phyloP scores from a whole-genome alignment of 768 basidiomycete species.

The Thelephora aurantiotincta region DNA sequence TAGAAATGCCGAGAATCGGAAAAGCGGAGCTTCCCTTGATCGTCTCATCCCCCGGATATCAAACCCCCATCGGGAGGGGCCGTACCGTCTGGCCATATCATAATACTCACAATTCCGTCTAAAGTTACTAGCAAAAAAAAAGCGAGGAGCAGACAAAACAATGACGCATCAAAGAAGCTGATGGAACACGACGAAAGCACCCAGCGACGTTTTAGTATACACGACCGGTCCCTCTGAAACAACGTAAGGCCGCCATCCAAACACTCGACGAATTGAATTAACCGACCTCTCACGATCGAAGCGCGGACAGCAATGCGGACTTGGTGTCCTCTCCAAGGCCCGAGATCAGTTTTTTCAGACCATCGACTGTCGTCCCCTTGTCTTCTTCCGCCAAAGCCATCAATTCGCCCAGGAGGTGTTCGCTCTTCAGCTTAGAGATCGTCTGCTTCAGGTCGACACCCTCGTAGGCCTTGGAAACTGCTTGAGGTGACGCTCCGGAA shows the following conservation, averaged over 20 bases:
- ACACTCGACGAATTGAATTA: background rate
- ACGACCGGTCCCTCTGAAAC: background rate
- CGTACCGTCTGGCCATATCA: too few relatives aligned
- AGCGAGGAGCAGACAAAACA: background rate
- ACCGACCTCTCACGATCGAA: slow-evolving; percentile 31
- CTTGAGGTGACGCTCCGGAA: slow-evolving; percentile 36
- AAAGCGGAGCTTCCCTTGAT: too few relatives aligned
- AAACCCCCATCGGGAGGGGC: too few relatives aligned
- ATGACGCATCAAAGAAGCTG: background rate
- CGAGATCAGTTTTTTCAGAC: slow-evolving; percentile 61
- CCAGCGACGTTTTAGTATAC: background rate
- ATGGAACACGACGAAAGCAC: background rate
- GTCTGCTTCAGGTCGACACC: slow-evolving; percentile 52
- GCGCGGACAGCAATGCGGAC: slow-evolving; percentile 38
- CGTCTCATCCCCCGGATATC: too few relatives aligned
- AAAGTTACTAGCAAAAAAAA: background rate
- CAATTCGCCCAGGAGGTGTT: slow-evolving; percentile 53
- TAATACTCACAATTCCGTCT: too few relatives aligned
- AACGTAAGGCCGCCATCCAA: background rate
- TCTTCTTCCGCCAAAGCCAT: slow-evolving; percentile 59
- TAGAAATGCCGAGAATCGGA: too few relatives aligned
- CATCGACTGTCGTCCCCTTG: slow-evolving; percentile 61
- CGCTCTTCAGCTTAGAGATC: slow-evolving; percentile 49
- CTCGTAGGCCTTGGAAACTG: slow-evolving; percentile 54
- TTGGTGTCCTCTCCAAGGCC: slow-evolving; percentile 63